Evolutionary conservation across 148 eudicot genomes (phyloP), one percentile per base, ranked within the genome.

Genomic region (Oxyria digyna): DNA sequence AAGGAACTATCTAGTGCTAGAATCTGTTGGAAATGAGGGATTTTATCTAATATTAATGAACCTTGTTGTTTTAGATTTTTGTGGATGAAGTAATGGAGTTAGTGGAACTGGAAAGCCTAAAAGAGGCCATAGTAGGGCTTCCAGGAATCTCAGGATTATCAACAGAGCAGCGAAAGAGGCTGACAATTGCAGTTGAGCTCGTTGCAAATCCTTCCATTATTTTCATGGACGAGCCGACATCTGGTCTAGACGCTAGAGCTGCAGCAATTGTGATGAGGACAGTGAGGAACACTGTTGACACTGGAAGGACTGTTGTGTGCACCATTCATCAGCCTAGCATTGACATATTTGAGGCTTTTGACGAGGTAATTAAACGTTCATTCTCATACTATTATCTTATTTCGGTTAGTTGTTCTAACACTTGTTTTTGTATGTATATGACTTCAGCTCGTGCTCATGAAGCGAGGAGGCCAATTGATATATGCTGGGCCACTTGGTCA

Each of bases 221-320:
- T 4, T 87, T 87, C 71, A 83, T 87, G 92, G 92, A 87, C 35
- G 92, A 87, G 72, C 93, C 93, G 8, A 87, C 93, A 73, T 87
- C 93, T 20, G 93, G 93, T n/a, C 87, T 87, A 41, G 94, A 87
- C 79, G 94, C 94, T 37, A 81, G 94, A 66, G 94, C 94, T 29
- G 94, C 94, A 3, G 94, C 94, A 32, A 85, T 87, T 77, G 94
- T 87, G 15, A 85, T 87, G 89, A 87, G 94, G 76, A 80, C 92
- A 0, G 92, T 87, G 62, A 78, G 87, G 75, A 87, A 87, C 83
- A 87, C 91, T 17, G 91, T 87, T 23, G 87, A 84, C 72, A 87
- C 91, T 6, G 91, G 91, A 23, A 80, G 91, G 73, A 87, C 91
- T 4, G 88, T 87, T 48, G 91, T 87, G 49, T 87, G 91, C 76